These are phyloP conservation scores for Withania somnifera DNA, from an alignment of 305 asterid species.

Conservation along the genomic window DNA sequence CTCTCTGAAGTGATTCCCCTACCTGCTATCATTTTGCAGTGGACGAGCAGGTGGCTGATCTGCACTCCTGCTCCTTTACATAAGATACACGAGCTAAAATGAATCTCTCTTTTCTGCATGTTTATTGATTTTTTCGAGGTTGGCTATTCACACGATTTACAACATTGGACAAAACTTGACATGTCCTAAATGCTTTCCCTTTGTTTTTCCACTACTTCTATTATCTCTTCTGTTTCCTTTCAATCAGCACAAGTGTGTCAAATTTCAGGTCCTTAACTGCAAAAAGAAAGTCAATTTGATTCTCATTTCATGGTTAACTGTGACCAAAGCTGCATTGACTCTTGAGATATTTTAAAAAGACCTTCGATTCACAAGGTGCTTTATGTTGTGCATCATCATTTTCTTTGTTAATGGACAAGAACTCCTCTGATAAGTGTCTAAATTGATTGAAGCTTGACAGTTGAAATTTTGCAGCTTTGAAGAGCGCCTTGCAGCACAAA, in stretches of 20 bases:
- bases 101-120: not conserved
- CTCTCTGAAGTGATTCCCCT: not conserved
- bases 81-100: not conserved
- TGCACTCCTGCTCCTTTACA: not conserved
- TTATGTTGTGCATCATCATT: not conserved
- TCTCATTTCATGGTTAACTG: not conserved
- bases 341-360: not conserved
- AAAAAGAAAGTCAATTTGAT: not conserved
- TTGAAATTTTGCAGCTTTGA: slow-evolving; percentile 58
- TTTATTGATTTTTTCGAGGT: too few species aligned
- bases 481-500: slow-evolving; percentile 85
- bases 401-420: not conserved
- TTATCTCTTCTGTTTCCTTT: not conserved
- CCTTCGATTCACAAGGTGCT: not conserved
- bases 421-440: not conserved
- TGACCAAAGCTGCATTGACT: not conserved
- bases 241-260: not conserved
- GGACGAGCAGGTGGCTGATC: not conserved
- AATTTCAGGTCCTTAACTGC: not conserved
- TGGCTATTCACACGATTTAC: not conserved
- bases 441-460: slow-evolving; percentile 3
- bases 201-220: not conserved
- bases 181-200: not conserved
- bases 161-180: not conserved
- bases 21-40: not conserved